Base-by-base conservation (phyloP, 2,329 filamentous ascomycete species). In the Aspergillus sp. region DNA sequence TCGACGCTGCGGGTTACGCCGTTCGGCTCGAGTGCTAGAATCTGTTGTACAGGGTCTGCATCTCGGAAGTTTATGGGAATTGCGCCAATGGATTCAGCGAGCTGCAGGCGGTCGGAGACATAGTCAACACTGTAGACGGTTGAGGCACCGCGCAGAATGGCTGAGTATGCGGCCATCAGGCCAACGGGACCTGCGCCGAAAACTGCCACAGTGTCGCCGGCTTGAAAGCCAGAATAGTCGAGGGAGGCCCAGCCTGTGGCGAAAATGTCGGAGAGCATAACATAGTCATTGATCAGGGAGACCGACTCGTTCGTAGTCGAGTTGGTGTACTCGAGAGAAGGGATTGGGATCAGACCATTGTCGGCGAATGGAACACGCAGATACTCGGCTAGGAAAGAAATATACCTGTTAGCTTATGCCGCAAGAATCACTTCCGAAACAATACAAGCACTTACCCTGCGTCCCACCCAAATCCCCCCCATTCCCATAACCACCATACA, bases 111-210 rank as follows among this genome's bases (percentile, higher is more conserved):
- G 56, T 83, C 79, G 1, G 73, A 70, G 0, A 84, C 81, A 20
- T 77, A 74, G 53, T 85, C 83, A 2, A 86, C 78, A 1, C 81
- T 76, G 49, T 72, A 85, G 0, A 85, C 78, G 10, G 69, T 74
- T 10, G 74, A 78, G 1, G 82, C 83, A 1, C 81, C 82, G 1
- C 82, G 71, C 4, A 85, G 63, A 1, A 77, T 64, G 1, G 76
- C 82, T 0, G 77, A 81, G 64, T 85, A 84, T 1, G 82, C 82
- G 4, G 81, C 79, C 77, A 85, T 82, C 5, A 84, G 61, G 1
- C 82, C 82, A 1, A 85, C 81, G 0, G 82, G 81, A 0, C 81
- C 80, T 2, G 78, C 79, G 1, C 81, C 82, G 49, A 83, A 85
- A 2, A 84, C 75, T 1, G 80, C 81, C 2, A 85, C 74, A 13